A percentile compares a stretch with the other conserved stretches of the same genome.
Conservation (phyloP, 345 rosid species). For the Corchorus olitorius region DNA sequence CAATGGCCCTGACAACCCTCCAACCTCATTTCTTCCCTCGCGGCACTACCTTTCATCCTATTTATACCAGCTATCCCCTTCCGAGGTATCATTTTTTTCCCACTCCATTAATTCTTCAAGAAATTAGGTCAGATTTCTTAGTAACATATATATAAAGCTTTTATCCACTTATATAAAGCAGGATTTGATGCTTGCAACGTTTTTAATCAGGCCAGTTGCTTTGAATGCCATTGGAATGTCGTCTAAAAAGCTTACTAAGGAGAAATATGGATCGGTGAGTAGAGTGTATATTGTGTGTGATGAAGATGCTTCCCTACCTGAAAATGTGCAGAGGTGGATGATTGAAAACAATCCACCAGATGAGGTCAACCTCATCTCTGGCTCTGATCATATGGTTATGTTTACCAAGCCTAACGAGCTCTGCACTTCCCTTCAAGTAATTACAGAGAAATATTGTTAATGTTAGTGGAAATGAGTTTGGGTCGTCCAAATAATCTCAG, state of each 20-base stretch:
- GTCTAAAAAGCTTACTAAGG: slow-evolving; percentile 20
- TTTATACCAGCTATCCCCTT: slow-evolving; percentile 41
- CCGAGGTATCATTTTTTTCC: slow-evolving; percentile 29
- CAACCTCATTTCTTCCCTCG: slow-evolving; percentile 20
- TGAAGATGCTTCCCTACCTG: slow-evolving; percentile 15
- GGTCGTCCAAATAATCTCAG: background rate
- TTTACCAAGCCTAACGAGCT: slow-evolving; percentile 37
- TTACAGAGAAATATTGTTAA: slow-evolving; percentile 22
- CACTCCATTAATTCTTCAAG: background rate
- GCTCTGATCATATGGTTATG: slow-evolving; percentile 53
- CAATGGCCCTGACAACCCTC: slow-evolving; percentile 31
- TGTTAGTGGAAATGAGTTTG: background rate
- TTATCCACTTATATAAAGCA: background rate
- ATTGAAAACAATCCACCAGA: slow-evolving; percentile 33
- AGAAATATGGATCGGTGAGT: slow-evolving; percentile 25
- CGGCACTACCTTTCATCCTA: slow-evolving; percentile 19
- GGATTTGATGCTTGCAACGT: slow-evolving; percentile 36
- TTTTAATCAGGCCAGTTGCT: slow-evolving; percentile 30
- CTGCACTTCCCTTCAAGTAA: slow-evolving; percentile 30
- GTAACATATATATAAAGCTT: background rate
- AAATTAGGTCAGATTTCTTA: no score
- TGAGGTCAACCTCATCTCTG: slow-evolving; percentile 33
- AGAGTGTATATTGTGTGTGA: slow-evolving; percentile 39
- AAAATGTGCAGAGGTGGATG: slow-evolving; percentile 32
- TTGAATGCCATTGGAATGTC: background rate